A percentile compares a stretch with the other conserved stretches of the same genome.
These are phyloP conservation scores for Clavispora santaluciae DNA, from an alignment of 805 yeast genomes.

Conservation along the genomic window DNA sequence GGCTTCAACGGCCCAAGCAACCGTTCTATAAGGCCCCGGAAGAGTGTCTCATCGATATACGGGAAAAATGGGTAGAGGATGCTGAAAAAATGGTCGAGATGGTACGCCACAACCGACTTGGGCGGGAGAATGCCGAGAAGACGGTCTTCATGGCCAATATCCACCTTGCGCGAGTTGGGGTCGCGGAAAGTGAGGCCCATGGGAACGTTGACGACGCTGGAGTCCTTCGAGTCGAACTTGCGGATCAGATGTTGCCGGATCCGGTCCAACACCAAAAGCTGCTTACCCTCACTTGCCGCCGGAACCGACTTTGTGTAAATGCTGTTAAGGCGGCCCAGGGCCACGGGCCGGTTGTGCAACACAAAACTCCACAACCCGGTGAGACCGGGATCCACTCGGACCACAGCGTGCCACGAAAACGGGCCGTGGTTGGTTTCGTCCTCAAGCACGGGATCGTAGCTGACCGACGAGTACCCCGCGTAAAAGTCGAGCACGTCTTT, in stretches of 20 bases:
- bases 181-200: constrained; percentile 12
- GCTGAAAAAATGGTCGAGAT: constrained; percentile 13
- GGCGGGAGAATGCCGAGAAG: constrained; percentile 12
- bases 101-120: constrained; percentile 8
- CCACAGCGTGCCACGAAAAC: constrained; percentile 12
- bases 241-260: constrained; percentile 8
- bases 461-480: constrained; percentile 8
- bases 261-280: constrained; percentile 8
- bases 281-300: constrained; percentile 1
- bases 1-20: constrained; percentile 1
- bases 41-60: constrained; percentile 12
- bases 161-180: constrained; percentile 6
- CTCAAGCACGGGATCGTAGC: constrained; percentile 8
- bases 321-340: not conserved
- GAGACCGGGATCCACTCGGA: constrained; percentile 15
- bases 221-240: constrained; percentile 4
- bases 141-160: constrained; percentile 6
- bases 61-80: constrained; percentile 17
- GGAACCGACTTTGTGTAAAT: constrained; percentile 2
- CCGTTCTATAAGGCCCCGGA: constrained; percentile 4
- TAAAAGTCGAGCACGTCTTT: constrained; percentile 8
- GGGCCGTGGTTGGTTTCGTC: constrained; percentile 15
- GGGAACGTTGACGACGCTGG: constrained; percentile 3
- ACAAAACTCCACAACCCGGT: constrained; percentile 13
- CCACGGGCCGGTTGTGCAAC: constrained; percentile 4